Evolutionary conservation across 257 asterid species (phyloP), one percentile per base, ranked within the genome.

Genomic region (Petunia secreta): DNA sequence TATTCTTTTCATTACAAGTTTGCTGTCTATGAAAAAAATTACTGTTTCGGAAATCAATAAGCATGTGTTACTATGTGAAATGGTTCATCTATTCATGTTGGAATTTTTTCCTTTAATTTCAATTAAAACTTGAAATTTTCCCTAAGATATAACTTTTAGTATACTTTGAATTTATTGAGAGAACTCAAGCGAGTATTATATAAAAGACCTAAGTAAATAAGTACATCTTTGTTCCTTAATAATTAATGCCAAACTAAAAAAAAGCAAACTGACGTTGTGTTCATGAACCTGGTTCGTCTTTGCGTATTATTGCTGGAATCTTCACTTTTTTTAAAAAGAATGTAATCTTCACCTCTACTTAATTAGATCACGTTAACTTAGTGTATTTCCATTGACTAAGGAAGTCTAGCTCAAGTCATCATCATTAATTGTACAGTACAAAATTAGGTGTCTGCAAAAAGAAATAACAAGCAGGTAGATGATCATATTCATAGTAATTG

Each of bases 281-380:
- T 71, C 60, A 71, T 48, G 77, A 71, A 71, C 77, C 77, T 71
- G 10, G 25, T 6, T 9, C 43, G 77, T 34, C 77, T 50, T 34
- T 8, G 36, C 62, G 62, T 34, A 73, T 14, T 50, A 36, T 34
- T 50, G 77, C 25, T 25, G 25, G 77, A 50, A 73, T 73, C 77
- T 73, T 11, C 14, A 25, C 14, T 2, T 52, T 52, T n/a, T 25
- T 52, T 52, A 52, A 52, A 10, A 52, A 3, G 2, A 52, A 2
- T 10, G 4, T 10, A 10, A 52, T 13, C 15, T 10, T 10, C 5
- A 10, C 57, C 15, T 52, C 15, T 52, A 52, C 57, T 10, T 52
- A 52, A 15, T 52, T 10, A 52, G 3, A 52, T 52, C 15, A 52
- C 1, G 57, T 52, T 10, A 52, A 52, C 57, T 52, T 8, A 52